Evolutionary conservation across 352 stramenopile genomes (phyloP).

Genomic region (Phytophthora ohioensis): DNA sequence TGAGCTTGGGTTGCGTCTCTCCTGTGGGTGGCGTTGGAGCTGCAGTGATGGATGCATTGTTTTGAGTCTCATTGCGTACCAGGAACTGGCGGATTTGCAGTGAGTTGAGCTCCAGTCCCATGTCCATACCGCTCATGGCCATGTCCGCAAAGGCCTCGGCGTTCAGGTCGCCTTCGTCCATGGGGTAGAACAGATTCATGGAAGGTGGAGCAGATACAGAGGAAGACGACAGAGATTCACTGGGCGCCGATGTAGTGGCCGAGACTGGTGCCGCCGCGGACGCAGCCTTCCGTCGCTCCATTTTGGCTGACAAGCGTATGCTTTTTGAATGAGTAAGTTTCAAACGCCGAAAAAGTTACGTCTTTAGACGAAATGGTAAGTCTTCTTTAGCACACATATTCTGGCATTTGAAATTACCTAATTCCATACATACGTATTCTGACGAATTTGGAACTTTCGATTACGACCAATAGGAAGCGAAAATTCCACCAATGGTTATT

Average conservation of each 20-base stretch:
- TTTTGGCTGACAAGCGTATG: too few relatives aligned
- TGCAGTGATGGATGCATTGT: not conserved
- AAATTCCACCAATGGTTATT: too few relatives aligned
- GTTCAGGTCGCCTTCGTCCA: constrained; percentile 55
- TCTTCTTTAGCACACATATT: too few relatives aligned
- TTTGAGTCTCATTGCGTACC: constrained; percentile 39
- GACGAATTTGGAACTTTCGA: too few relatives aligned
- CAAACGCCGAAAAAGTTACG: not conserved
- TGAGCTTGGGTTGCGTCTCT: constrained; percentile 19
- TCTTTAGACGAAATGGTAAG: too few relatives aligned
- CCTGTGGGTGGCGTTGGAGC: not conserved
- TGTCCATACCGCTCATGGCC: constrained; percentile 64
- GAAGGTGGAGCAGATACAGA: constrained; percentile 10
- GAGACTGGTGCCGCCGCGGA: not conserved
- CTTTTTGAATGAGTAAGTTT: not conserved
- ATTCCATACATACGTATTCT: too few relatives aligned
- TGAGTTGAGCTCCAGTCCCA: constrained; percentile 65
- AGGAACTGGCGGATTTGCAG: constrained; percentile 69
- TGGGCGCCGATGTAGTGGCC: not conserved
- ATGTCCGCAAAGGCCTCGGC: constrained; percentile 71
- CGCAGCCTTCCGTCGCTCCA: constrained; percentile 4
- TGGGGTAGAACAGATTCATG: constrained; percentile 27
- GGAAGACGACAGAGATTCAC: not conserved
- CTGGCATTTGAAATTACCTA: too few relatives aligned
- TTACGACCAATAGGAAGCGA: too few relatives aligned